Conservation (phyloP, 2,329 filamentous ascomycete species). For the Aspergillus hortae region DNA sequence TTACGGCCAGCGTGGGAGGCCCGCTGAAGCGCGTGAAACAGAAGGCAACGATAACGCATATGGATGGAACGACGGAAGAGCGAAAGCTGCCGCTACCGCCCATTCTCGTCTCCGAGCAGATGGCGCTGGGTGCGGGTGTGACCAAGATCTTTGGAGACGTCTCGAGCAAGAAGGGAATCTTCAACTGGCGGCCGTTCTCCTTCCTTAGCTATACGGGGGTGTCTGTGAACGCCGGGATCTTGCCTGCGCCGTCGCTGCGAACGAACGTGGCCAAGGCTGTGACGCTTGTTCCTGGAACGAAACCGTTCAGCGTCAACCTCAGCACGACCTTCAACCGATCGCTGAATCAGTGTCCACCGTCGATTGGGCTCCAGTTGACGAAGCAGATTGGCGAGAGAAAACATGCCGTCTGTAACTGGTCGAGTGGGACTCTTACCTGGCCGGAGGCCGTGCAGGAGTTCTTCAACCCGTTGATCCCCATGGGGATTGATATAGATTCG, state of each 20-base stretch:
- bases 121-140: slow-evolving; percentile 32
- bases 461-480: slow-evolving; percentile 19
- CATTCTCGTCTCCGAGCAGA: slow-evolving; percentile 22
- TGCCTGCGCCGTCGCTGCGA: slow-evolving; percentile 30
- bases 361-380: slow-evolving; percentile 27
- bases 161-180: slow-evolving; percentile 24
- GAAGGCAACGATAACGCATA: slow-evolving; percentile 18
- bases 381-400: slow-evolving; percentile 30
- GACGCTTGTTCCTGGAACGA: slow-evolving; percentile 28
- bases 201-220: slow-evolving; percentile 30
- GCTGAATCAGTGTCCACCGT: slow-evolving; percentile 24
- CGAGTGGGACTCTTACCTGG: slow-evolving; percentile 36
- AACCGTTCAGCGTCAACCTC: slow-evolving; percentile 30
- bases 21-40: slow-evolving; percentile 22
- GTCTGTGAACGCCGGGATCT: slow-evolving; percentile 23
- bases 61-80: slow-evolving; percentile 23
- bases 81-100: slow-evolving; percentile 30
- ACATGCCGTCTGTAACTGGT: slow-evolving; percentile 32
- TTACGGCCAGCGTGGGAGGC: slow-evolving; percentile 32
- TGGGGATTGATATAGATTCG: slow-evolving; percentile 21
- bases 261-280: slow-evolving; percentile 29
- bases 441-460: slow-evolving; percentile 24
- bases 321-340: slow-evolving; percentile 28
- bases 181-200: slow-evolving; percentile 26
- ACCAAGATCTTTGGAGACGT: slow-evolving; percentile 27